phyloP scores from a whole-genome alignment of 352 stramenopile genomes.

The Phytopythium helicoides region DNA sequence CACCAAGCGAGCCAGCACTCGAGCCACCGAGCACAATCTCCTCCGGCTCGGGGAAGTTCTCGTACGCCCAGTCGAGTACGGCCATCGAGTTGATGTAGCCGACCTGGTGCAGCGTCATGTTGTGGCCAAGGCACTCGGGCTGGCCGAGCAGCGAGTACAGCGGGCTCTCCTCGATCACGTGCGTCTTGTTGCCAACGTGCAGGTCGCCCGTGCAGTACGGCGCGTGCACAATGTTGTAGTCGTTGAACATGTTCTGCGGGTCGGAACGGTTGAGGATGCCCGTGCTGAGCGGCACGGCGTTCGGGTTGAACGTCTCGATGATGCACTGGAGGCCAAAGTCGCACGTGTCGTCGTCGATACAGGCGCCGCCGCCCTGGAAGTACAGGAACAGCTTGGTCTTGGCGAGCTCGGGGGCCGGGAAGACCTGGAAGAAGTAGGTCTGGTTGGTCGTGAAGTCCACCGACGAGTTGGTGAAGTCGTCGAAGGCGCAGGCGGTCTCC shows the following conservation, averaged over 20 bases:
- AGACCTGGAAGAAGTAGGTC: constrained; percentile 79
- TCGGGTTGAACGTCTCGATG: constrained; percentile 51
- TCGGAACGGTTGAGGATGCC: constrained; percentile 64
- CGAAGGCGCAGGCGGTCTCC: constrained; percentile 52
- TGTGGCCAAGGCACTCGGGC: constrained; percentile 40
- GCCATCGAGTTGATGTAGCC: constrained; percentile 66
- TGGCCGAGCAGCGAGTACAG: constrained; percentile 40
- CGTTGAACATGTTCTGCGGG: constrained; percentile 66
- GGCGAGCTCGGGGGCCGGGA: constrained; percentile 41
- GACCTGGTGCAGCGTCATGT: constrained; percentile 49
- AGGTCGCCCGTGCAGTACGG: constrained; percentile 76
- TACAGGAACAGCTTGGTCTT: constrained; percentile 75
- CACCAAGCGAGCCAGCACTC: constrained; percentile 51
- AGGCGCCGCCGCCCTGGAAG: constrained; percentile 69
- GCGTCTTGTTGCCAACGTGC: constrained; percentile 45
- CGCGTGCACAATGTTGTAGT: constrained; percentile 76
- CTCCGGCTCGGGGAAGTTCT: constrained; percentile 59
- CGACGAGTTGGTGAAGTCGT: constrained; percentile 41
- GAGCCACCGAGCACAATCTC: constrained; percentile 56
- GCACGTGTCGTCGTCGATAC: constrained; percentile 62
- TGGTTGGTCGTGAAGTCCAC: constrained; percentile 43
- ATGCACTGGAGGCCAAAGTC: constrained; percentile 64
- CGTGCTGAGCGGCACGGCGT: constrained; percentile 40
- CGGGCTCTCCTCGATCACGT: constrained; percentile 20
- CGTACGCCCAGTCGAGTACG: constrained; percentile 53